phyloP scores from a whole-genome alignment of 2,329 filamentous ascomycete species.

The Pseudohalonectria lignicola region DNA sequence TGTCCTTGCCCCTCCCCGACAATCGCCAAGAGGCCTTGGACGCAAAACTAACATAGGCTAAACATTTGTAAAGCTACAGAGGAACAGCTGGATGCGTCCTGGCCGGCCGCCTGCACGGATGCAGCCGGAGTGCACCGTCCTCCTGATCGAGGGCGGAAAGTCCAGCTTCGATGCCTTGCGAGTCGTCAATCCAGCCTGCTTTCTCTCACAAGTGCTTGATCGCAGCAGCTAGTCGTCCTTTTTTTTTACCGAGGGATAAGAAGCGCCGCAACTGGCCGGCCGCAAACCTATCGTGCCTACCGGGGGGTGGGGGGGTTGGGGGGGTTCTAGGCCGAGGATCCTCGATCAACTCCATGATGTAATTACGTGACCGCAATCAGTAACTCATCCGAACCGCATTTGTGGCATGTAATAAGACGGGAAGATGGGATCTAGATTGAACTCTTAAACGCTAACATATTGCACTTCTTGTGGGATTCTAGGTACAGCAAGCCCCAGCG shows the following conservation, averaged over 20 bases:
- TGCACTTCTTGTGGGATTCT: neutral
- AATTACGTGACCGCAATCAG: too few relatives aligned
- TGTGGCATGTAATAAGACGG: neutral
- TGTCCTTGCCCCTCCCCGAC: neutral
- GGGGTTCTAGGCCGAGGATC: constrained; percentile 44
- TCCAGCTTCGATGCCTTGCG: too few relatives aligned
- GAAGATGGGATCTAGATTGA: too few relatives aligned
- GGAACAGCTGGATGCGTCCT: constrained; percentile 37
- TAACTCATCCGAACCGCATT: neutral
- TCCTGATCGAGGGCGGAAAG: constrained; percentile 44
- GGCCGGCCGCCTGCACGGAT: constrained; percentile 38
- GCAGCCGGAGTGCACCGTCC: constrained; percentile 33
- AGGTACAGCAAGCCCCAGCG: constrained; percentile 15
- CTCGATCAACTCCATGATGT: constrained; percentile 34
- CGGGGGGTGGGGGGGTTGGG: constrained; percentile 31
- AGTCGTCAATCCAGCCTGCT: too few relatives aligned
- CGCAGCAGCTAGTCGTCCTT: constrained; percentile 36
- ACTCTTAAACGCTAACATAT: neutral
- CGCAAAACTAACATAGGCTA: neutral
- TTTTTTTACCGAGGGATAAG: too few relatives aligned
- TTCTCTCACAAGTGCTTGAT: too few relatives aligned
- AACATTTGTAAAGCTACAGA: constrained; percentile 16
- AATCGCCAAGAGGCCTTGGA: neutral
- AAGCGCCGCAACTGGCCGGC: constrained; percentile 30
- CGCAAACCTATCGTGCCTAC: constrained; percentile 26